Evolutionary conservation across 257 asterid genomes (phyloP).

Genomic region (Datura wrightii): DNA sequence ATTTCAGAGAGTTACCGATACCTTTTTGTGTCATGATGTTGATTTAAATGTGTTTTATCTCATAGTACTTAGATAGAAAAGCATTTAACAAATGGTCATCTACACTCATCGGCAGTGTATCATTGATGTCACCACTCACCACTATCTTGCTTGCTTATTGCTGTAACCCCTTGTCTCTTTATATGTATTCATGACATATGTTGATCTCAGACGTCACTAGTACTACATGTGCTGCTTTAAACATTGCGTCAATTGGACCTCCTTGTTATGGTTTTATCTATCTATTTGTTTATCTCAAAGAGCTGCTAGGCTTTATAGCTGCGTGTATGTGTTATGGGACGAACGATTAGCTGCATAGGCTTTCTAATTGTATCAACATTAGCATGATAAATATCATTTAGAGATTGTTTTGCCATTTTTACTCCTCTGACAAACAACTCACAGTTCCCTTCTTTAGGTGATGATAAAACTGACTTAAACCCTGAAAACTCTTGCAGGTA

Average conservation of each 20-base stretch:
- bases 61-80: background rate
- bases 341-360: background rate
- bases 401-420: constrained; percentile 9
- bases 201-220: background rate
- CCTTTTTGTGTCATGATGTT: background rate
- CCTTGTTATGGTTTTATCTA: background rate
- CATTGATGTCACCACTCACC: background rate
- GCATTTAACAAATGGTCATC: background rate
- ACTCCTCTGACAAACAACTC: background rate
- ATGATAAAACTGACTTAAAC: constrained; percentile 2
- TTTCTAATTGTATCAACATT: background rate
- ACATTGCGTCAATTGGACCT: background rate
- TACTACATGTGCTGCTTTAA: background rate
- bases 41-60: background rate
- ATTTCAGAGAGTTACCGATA: background rate
- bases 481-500: constrained; percentile 52
- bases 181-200: background rate
- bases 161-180: background rate
- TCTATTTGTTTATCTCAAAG: background rate
- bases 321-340: background rate
- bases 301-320: background rate
- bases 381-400: background rate
- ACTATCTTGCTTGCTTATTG: constrained; percentile 12
- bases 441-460: background rate
- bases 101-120: background rate